Evolutionary conservation across 2,329 filamentous ascomycete genomes (phyloP).

Genomic region (Epichloe sibirici): DNA sequence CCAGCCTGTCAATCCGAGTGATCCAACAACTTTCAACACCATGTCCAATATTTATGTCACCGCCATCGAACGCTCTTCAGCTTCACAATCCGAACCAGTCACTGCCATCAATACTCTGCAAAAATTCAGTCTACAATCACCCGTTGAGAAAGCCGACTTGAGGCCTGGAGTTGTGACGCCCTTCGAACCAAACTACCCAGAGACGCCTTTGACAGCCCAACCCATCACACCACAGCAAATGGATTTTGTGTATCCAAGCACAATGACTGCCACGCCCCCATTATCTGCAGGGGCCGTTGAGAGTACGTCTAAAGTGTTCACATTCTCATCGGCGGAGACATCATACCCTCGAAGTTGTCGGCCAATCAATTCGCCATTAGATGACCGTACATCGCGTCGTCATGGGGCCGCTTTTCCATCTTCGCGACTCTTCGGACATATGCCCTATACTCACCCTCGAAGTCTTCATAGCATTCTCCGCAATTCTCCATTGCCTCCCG

Average conservation of each 20-base stretch:
- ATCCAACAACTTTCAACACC: constrained; percentile 53
- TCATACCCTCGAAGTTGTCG: constrained; percentile 3
- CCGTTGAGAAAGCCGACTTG: constrained; percentile 18
- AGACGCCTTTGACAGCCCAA: constrained; percentile 41
- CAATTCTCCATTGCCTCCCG: constrained; percentile 50
- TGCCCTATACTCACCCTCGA: constrained; percentile 46
- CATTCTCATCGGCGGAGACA: constrained; percentile 28
- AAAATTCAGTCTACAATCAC: constrained; percentile 19
- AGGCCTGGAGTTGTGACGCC: constrained; percentile 29
- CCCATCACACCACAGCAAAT: constrained; percentile 34
- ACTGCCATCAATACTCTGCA: constrained; percentile 35
- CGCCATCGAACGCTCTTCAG: constrained; percentile 47
- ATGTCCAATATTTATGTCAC: constrained; percentile 53
- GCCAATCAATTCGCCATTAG: constrained; percentile 4
- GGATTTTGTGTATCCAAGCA: constrained; percentile 38
- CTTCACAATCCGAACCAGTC: constrained; percentile 32
- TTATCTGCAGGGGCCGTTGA: constrained; percentile 42
- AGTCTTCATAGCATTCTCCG: constrained; percentile 51
- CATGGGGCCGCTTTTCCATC: background rate
- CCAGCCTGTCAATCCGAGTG: constrained; percentile 37
- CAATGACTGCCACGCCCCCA: constrained; percentile 48
- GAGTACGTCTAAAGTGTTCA: constrained; percentile 29
- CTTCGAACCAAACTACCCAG: constrained; percentile 33
- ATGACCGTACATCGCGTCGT: constrained; percentile 9
- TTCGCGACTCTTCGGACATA: background rate